Base-by-base conservation (phyloP, 2,329 filamentous ascomycete genomes). In the Lomentospora prolificans region DNA sequence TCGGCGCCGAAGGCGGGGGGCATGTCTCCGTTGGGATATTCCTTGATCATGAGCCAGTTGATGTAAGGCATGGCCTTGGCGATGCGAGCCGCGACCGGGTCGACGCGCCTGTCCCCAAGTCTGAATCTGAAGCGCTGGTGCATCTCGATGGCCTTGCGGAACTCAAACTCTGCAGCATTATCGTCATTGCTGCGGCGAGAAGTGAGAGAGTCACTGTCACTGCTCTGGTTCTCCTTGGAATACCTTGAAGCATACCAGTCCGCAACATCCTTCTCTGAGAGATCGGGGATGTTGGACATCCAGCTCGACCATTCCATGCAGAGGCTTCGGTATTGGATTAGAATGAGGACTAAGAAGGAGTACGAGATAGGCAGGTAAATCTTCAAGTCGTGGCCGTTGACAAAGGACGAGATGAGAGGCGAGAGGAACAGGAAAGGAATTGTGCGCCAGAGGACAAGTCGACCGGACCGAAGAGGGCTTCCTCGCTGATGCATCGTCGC, bases 301-400 rank as follows among this genome's bases (percentile, higher is more conserved):
- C 81, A 85, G 2, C 73, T 78, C 3, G 78, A 76, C 82, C 82
- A 85, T 60, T 78, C 74, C 22, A 76, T 75, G 36, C 75, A 75
- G 4, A 81, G 72, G 2, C 69, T 69, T n/a, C 80, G 72, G 57
- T 81, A 75, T 8, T 76, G 76, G 19, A 80, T 61, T 2, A 82
- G 60, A 1, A 84, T 70, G 4, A 75, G 61, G 7, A 69, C 62
- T 3, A 84, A 69, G 60, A 84, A 82, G 3, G 72, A 58, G 56
- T 76, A 82, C 1, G 82, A 67, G 1, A 82, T 68, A 2, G 73
- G 69, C 1, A 82, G 71, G 60, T 85, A 85, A 28, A 85, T 74
- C 25, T 73, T 67, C 0, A 80, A 69, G 60, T 84, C 81, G 59
- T 81, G 68, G 2, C 72, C 72, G 8, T 70, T 66, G 25, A 77